Base-by-base conservation (phyloP, 139 green algal species). In the Chlamydomonas urium region DNA sequence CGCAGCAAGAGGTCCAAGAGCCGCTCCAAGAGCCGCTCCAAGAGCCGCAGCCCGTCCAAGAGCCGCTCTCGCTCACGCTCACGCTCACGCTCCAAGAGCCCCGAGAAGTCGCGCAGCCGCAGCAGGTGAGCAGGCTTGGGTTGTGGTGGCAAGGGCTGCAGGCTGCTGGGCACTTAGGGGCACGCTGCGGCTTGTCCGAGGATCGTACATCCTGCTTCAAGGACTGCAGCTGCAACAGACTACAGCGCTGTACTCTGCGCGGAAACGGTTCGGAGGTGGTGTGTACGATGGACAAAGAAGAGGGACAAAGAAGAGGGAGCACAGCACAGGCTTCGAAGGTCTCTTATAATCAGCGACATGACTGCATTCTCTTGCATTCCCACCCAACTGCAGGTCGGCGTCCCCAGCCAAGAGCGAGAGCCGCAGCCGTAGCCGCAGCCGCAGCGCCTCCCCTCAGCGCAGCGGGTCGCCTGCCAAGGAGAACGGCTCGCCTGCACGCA, bases 381-480 rank as follows among this genome's bases (percentile, higher is more conserved):
- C 10, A 34, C 53, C 19, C 29, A 36, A 26, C 45, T 56, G 45
- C 45, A 56, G 21, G 45, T 63, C 26, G 21, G 24, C 6, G 17
- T 63, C 10, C 60, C 37, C 17, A n/a, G 37, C 60, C 19, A 42
- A 47, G 33, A 68, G 60, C 60, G n/a, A 48, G 34, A 45, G 31
- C 34, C 36, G 33, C 2, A 45, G 62, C 62, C 48, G 62, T 31
- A 69, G 62, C 62, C 24, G 65, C 28, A 61, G 26, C n/a, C 37
- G 38, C 28, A 72, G 65, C 45, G 42, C 26, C 38, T 42, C 65
- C 26, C 37, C 65, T 72, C 21, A 45, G 19, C 24, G n/a, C 8
- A n/a, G 6, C 31, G 38, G 59, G 3, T 69, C 62, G 8, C 62
- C 62, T 69, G 14, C 65, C 60, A 68, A 26, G 31, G n/a, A n/a